These are phyloP conservation scores for Venturia nashicola DNA, from an alignment of 2,329 filamentous ascomycete genomes.

Conservation along the genomic window DNA sequence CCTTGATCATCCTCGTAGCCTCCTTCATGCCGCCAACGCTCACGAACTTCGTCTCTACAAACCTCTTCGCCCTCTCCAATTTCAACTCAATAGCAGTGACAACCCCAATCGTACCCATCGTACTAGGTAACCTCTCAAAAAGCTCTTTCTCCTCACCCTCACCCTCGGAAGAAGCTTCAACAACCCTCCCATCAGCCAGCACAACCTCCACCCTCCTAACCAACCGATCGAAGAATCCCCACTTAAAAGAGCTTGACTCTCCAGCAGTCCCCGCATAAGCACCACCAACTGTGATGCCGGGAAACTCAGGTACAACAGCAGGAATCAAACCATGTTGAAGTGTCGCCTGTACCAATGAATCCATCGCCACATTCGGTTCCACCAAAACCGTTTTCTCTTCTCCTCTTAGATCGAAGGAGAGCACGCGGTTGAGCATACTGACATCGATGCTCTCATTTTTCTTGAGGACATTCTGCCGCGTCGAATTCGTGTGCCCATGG, in stretches of 20 bases:
- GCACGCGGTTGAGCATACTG: constrained; percentile 48
- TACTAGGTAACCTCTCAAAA: constrained; percentile 52
- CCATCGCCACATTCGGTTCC: constrained; percentile 61
- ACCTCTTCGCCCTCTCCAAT: constrained; percentile 33
- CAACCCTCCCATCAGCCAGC: constrained; percentile 46
- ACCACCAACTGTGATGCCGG: constrained; percentile 59
- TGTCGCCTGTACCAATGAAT: constrained; percentile 46
- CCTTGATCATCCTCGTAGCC: constrained; percentile 17
- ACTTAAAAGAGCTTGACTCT: constrained; percentile 56
- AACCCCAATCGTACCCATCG: constrained; percentile 55
- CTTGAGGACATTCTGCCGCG: constrained; percentile 38
- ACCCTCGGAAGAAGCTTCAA: constrained; percentile 32
- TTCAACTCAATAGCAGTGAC: constrained; percentile 44
- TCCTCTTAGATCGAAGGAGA: constrained; percentile 42
- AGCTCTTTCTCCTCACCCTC: constrained; percentile 43
- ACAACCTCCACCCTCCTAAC: constrained; percentile 55
- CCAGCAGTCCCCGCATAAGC: constrained; percentile 56
- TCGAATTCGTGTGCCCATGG: constrained; percentile 68
- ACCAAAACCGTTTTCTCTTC: constrained; percentile 44
- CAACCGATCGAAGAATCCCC: constrained; percentile 53
- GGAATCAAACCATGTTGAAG: constrained; percentile 46
- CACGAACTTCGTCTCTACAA: constrained; percentile 38
- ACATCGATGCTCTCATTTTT: constrained; percentile 52
- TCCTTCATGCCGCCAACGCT: constrained; percentile 29
- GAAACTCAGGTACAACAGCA: constrained; percentile 59